Evolutionary conservation across 2,329 filamentous ascomycete genomes (phyloP).

Genomic region (Sporothrix curviconia): DNA sequence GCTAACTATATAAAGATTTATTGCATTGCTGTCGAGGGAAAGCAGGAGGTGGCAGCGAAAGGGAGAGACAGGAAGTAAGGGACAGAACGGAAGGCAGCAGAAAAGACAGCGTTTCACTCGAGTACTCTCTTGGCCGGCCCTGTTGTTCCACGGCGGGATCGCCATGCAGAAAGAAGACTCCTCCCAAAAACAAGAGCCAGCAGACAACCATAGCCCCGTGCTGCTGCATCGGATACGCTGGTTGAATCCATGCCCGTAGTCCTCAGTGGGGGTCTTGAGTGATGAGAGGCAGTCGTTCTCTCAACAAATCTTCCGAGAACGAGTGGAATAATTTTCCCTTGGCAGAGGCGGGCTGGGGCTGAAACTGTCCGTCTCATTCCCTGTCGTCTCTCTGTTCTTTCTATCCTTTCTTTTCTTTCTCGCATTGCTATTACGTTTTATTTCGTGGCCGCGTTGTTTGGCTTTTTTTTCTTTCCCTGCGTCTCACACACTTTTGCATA

Average conservation of each 20-base stretch:
- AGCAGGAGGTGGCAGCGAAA: too few species aligned
- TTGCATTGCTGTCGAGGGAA: too few species aligned
- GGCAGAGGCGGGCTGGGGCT: conserved; percentile 1
- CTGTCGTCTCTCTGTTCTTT: neutral
- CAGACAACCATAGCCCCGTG: neutral
- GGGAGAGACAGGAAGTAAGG: neutral
- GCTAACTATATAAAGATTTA: too few species aligned
- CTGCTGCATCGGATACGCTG: neutral
- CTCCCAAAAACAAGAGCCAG: neutral
- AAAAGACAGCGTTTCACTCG: neutral
- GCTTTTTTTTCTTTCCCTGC: neutral
- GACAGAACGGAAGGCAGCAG: neutral
- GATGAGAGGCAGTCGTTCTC: too few species aligned
- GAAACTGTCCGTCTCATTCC: conserved; percentile 9
- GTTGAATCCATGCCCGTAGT: too few species aligned
- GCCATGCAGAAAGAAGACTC: too few species aligned
- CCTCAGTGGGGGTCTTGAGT: neutral
- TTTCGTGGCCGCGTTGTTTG: neutral
- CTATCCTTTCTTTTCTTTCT: neutral
- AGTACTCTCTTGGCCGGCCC: too few species aligned
- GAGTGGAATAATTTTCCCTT: neutral
- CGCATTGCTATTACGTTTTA: neutral
- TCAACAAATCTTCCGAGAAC: too few species aligned
- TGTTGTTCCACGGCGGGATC: too few species aligned
- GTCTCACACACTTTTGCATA: neutral